Base-by-base conservation (phyloP, 768 basidiomycete genomes). In the Suillus paluster region DNA sequence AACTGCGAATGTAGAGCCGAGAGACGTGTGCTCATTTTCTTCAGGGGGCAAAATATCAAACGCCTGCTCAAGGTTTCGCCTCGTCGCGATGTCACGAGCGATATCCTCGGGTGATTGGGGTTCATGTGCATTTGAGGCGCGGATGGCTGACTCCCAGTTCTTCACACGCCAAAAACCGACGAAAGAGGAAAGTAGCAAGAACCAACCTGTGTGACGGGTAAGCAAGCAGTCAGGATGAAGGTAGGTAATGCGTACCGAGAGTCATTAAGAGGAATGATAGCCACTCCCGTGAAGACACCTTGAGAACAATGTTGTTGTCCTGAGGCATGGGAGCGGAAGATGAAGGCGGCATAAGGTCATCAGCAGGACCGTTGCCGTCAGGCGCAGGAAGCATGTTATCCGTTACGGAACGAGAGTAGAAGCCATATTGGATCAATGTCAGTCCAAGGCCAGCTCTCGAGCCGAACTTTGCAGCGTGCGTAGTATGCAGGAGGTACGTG, bases 401-500 rank as follows among this genome's bases (percentile, higher is more conserved):
- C 14, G 67, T 68, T 42, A 72, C 73, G 14, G 73, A 63, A 57
- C 86, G 85, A 14, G 91, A 85, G 71, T 86, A 89, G 68, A 96
- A 86, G 1, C 96, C 97, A 67, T 89, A 94, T 70, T 98, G 97
- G 65, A 98, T 96, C 63, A 98, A 80, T 0, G 94, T 99, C 67
- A 97, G 82, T 19, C 97, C 97, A n/a, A 99, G 86, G 34, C 97
- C 97, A 0, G 94, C 95, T 48, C 94, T 90, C 17, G 94, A 94
- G 55, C 97, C 97, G 71, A 86, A 93, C 74, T 95, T 96, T 63
- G 91, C 93, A 1, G 97, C 94, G 71, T 99, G 96, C 1, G 95
- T 90, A 14, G 88, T 89, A 77, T 92, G 91, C 3, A 99, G 87
- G 67, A 98, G 88, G 70, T 95, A 97, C 1, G 96, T 97, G 78